Base-by-base conservation (phyloP, 2,329 filamentous ascomycete species). In the Fusarium pseudocircinatum region DNA sequence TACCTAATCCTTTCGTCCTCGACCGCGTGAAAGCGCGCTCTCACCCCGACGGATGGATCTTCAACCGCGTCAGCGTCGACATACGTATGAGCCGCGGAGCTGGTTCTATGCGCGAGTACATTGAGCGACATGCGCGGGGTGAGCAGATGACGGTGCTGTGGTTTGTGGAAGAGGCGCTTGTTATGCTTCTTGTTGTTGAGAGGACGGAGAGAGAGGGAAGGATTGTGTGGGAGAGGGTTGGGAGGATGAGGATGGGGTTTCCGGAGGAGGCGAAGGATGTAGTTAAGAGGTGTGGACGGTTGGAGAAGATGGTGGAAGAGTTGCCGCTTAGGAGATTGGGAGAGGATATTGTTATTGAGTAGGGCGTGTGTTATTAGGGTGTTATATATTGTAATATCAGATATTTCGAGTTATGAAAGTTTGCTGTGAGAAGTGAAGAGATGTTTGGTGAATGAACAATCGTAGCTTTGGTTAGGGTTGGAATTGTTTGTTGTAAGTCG, bases 141-240 rank as follows among this genome's bases (percentile, higher is more conserved):
- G 79, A 82, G 69, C 80, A 81, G 59, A 82, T 82, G 79, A 81
- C 80, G 24, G 74, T 82, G 14, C 61, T 82, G 34, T 82, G 81
- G 81, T 82, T 82, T 52, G 76, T 81, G 24, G 81, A 82, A 37
- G 81, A 82, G 49, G 77, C 78, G 9, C 66, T 76, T 16, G 77
- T 82, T 24, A 77, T 82, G 80, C 69, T 82, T 9, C 69, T 82
- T 34, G 80, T 82, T 4, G 72, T 82, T 12, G 79, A 82, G 69
- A 73, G 76, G 49, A 75, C 75, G 1, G 61, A 73, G 4, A 66
- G 73, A 1, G 73, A 75, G 4, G 64, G 71, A 0, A 53, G 75
- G 4, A 64, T 75, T 0, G 67, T 73, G 8, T 82, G 81, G 81
- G 80, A 82, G 61, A 77, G 81, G 4, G 79, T 81, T 7, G 81